phyloP scores from a whole-genome alignment of 805 yeast species.

The Spathaspora hagerdaliae region DNA sequence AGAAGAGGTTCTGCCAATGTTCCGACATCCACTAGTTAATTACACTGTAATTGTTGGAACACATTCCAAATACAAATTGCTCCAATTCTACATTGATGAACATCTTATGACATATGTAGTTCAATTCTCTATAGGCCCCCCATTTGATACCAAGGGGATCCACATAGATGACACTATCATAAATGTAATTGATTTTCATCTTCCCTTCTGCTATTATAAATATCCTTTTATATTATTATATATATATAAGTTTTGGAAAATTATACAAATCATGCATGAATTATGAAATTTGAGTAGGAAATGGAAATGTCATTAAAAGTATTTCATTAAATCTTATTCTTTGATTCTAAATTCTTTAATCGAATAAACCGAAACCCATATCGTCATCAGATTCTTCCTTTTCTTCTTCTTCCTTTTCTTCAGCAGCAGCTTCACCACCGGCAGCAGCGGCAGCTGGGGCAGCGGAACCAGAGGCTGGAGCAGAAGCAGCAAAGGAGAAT shows the following conservation, averaged over 20 bases:
- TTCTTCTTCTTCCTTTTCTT: constrained; percentile 64
- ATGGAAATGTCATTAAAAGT: neutral
- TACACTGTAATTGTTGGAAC: too few relatives aligned
- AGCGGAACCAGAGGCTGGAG: constrained; percentile 37
- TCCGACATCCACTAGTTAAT: too few relatives aligned
- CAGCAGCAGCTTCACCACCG: constrained; percentile 62
- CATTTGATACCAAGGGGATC: too few relatives aligned
- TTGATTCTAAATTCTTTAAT: constrained; percentile 48
- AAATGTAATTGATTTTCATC: too few relatives aligned
- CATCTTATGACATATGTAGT: too few relatives aligned
- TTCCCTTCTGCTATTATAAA: too few relatives aligned
- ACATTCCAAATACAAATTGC: too few relatives aligned
- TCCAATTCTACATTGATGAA: too few relatives aligned
- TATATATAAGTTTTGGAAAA: neutral
- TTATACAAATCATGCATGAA: neutral
- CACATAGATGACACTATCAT: too few relatives aligned
- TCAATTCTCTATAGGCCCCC: too few relatives aligned
- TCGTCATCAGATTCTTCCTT: constrained; percentile 67
- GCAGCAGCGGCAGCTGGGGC: constrained; percentile 31
- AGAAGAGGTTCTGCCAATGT: too few relatives aligned
- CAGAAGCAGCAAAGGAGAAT: constrained; percentile 48
- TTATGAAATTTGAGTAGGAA: neutral
- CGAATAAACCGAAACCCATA: constrained; percentile 98
- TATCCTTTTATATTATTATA: neutral
- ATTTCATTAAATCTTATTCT: neutral